Evolutionary conservation across 202 grass and related monocot species (phyloP), one percentile per base, ranked within the genome.

Genomic region (Digitaria exilis): DNA sequence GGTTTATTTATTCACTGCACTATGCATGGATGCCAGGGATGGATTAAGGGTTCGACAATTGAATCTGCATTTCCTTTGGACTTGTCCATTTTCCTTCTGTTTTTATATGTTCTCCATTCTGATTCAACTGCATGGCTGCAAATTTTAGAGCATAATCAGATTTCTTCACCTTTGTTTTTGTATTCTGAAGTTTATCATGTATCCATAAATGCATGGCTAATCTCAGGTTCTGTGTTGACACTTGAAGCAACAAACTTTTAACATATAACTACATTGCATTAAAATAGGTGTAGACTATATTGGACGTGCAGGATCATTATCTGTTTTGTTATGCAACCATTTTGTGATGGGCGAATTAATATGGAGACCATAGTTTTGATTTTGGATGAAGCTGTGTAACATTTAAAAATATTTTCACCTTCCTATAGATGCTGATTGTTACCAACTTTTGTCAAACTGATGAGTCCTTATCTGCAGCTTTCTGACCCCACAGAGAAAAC

Each of bases 401-500:
- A 67, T 37, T 41, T 13, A 60, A 48, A 6, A 14, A 69, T 2
- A 10, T 67, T 42, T 25, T 16, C n/a, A 9, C 15, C 65, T 65
- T 48, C 3, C 21, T 80, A 21, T 12, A 26, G 31, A 42, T 56
- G 5, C 19, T 13, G 14, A 41, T 35, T 11, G 21, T 34, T 57
- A 44, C 39, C 15, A 56, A 43, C 15, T 66, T 82, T 29, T 81
- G 29, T 25, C 31, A 21, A 68, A 68, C 26, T 61, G n/a, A 11
- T 52, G n/a, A 50, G 16, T 24, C 30, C n/a, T 16, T 55, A 61
- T 79, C 56, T 62, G 50, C 84, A 90, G 88, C 87, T 95, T 63
- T 73, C 70, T 80, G 85, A 92, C 49, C 65, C 76, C 35, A 19
- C 80, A 56, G 82, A 88, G 32, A 82, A 84, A 56, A 71, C 73